phyloP scores from a whole-genome alignment of 2,329 filamentous ascomycete species.

The Rhynchosporium agropyri region DNA sequence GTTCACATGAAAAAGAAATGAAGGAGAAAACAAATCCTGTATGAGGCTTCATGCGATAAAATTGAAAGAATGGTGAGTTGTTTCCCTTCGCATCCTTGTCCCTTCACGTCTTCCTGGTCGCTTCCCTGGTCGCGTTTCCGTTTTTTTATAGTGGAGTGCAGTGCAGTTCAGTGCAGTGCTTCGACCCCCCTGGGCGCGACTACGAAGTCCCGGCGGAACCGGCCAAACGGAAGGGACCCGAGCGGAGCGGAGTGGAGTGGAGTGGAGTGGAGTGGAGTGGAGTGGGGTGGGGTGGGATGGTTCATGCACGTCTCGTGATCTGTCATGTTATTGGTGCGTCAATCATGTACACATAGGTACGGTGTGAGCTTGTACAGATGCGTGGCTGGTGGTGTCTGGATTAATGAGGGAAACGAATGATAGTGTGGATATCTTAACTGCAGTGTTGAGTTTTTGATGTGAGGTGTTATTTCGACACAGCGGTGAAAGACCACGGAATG shows the following conservation, averaged over 20 bases:
- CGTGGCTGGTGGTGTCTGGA: constrained; percentile 1
- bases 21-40: background rate
- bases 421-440: background rate
- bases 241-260: background rate
- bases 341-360: background rate
- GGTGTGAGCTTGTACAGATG: background rate
- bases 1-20: background rate
- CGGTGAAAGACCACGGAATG: background rate
- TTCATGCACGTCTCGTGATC: background rate
- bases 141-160: too few relatives aligned
- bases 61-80: constrained; percentile 4
- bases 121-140: too few relatives aligned
- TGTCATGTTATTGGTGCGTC: background rate
- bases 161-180: too few relatives aligned
- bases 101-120: background rate
- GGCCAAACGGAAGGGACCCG: background rate
- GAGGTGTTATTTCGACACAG: background rate
- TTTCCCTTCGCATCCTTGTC: background rate
- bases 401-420: background rate
- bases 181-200: too few relatives aligned
- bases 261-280: too few relatives aligned
- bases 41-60: background rate
- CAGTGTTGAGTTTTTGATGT: background rate
- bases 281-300: background rate
- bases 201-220: background rate